Percentiles rank a stretch among this genome's conserved stretches.
Evolutionary conservation across 306 rosid genomes (phyloP).

Genomic region (Arachis hypogaea): DNA sequence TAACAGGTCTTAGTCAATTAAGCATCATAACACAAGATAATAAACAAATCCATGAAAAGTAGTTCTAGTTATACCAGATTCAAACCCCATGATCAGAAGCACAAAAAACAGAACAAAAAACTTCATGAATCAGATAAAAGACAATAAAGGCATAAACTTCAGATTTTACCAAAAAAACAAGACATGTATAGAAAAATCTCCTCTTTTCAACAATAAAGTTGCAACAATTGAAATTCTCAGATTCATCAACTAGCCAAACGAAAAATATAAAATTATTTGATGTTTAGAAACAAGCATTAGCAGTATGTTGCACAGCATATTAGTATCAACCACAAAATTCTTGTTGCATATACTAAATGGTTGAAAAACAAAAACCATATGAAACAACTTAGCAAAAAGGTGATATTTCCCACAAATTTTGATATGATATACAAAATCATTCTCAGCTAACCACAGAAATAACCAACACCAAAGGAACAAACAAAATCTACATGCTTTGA

Average conservation of each 20-base stretch:
- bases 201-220: conserved; percentile 4
- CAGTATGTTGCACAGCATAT: not conserved
- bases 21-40: conserved; percentile 25
- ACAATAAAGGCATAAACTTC: conserved; percentile 17
- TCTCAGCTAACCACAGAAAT: conserved; percentile 26
- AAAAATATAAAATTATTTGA: conserved; percentile 13
- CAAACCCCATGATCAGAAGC: conserved; percentile 14
- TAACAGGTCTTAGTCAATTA: not conserved
- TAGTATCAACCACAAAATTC: conserved; percentile 16
- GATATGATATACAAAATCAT: conserved; percentile 17
- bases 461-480: conserved; percentile 14
- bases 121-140: not conserved
- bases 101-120: not conserved
- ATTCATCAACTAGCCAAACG: not conserved
- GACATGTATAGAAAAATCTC: not conserved
- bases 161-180: not conserved
- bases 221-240: not conserved
- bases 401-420: conserved; percentile 9
- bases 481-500: conserved; percentile 18
- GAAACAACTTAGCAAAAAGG: conserved; percentile 1
- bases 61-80: conserved; percentile 28
- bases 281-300: conserved; percentile 15
- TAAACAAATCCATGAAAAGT: conserved; percentile 12
- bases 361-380: not conserved
- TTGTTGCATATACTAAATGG: conserved; percentile 18